Percentiles rank a stretch among this genome's conserved stretches.
Conservation (phyloP, 225 moss, liverwort and hornwort species). For the Polytrichum formosum region DNA sequence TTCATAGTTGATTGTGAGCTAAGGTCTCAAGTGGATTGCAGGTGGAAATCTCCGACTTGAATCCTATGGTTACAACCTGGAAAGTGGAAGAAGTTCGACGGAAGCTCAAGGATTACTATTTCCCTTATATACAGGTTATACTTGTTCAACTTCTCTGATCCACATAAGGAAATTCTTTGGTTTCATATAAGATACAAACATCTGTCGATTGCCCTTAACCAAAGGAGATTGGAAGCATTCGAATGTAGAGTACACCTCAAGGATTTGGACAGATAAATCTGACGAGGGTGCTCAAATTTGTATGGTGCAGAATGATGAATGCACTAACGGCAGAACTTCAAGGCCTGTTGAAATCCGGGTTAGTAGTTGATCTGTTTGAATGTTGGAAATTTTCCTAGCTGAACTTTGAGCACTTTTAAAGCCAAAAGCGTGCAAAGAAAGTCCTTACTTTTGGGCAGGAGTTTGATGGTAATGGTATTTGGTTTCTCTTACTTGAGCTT, state of each 20-base stretch:
- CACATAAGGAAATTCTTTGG: too few relatives aligned
- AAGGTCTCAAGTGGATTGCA: neutral
- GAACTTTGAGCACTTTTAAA: too few relatives aligned
- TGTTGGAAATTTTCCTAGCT: too few relatives aligned
- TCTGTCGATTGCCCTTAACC: neutral
- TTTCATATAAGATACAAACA: neutral
- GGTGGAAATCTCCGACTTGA: conserved; percentile 46
- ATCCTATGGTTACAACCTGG: conserved; percentile 27
- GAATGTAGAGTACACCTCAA: too few relatives aligned
- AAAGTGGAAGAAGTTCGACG: conserved; percentile 42
- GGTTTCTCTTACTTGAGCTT: too few relatives aligned
- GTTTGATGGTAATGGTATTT: too few relatives aligned
- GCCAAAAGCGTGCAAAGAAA: too few relatives aligned
- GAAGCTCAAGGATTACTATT: conserved; percentile 49
- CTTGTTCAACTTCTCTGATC: neutral
- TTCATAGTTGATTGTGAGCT: too few relatives aligned
- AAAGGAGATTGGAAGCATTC: too few relatives aligned
- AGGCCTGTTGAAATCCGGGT: conserved; percentile 43
- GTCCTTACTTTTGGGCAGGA: too few relatives aligned
- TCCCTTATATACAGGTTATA: conserved; percentile 35
- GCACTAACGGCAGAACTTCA: conserved; percentile 24
- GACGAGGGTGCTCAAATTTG: too few relatives aligned
- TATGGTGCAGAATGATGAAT: conserved; percentile 44
- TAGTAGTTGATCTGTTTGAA: conserved; percentile 5
- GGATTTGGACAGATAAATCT: too few relatives aligned